Evolutionary conservation across 2,329 filamentous ascomycete genomes (phyloP), one percentile per base, ranked within the genome.

Genomic region (Pseudocercospora musae): DNA sequence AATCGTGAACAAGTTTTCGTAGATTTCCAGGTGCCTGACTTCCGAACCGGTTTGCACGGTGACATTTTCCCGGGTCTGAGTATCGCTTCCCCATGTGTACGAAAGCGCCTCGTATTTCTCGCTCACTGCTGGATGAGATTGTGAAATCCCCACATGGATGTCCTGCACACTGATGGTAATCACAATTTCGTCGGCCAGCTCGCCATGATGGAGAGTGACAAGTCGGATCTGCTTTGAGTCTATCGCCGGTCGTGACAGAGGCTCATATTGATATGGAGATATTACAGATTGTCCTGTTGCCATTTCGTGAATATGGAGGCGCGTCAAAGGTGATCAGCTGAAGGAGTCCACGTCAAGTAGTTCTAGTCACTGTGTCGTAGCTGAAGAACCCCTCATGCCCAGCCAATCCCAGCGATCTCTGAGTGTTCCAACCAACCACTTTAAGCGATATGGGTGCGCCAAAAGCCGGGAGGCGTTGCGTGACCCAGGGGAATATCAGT

Each of bases 51-150:
- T 25, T 13, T 37, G 37, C 5, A 52, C 48, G 2, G 21, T 27
- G 48, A 52, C 13, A 9, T 2, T 6, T 5, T 10, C 31, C 11
- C 25, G 21, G 0, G 48, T 11, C 10, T 52, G 48, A 5, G 21
- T n/a, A 31, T 31, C 27, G 31, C n/a, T 57, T 15, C 57, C 61
- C 57, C 61, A 63, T 3, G 27, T 50, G 50, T 63, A 63, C 7
- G 57, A 63, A 7, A 63, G 48, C 25, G 61, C 61, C 33, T 58
- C 57, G 21, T 58, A 58, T 1, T 11, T 13, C 29, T 21, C 29
- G 23, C 10, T 6, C 21, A 25, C 7, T 50, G 13, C 20, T 8
- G 18, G 7, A 25, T 50, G 20, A 9, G 31, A 2, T n/a, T 3
- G 48, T n/a, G 11, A 5, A 31, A 25, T 10, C 1, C 3, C 48